Evolutionary conservation across 2,329 filamentous ascomycete genomes (phyloP).

Genomic region (Alternaria metachromatica): DNA sequence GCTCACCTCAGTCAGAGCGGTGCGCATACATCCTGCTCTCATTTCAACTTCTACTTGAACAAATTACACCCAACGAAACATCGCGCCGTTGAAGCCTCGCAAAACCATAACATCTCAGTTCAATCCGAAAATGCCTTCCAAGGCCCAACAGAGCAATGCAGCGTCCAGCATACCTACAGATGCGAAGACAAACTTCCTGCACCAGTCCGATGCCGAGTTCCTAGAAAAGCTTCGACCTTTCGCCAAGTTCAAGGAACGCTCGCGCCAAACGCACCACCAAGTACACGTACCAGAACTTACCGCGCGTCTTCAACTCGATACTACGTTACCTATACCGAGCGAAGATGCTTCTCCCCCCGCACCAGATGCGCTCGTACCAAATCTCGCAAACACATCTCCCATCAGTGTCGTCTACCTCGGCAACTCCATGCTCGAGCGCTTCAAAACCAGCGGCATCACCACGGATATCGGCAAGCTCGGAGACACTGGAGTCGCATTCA

Average conservation of each 20-base stretch:
- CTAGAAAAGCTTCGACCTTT: background rate
- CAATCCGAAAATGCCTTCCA: background rate
- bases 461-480: conserved; percentile 7
- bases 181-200: background rate
- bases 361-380: background rate
- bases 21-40: background rate
- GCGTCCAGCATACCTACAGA: background rate
- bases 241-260: background rate
- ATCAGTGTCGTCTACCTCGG: conserved; percentile 19
- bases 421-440: conserved; percentile 27
- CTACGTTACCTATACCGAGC: background rate
- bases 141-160: background rate
- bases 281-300: background rate
- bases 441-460: conserved; percentile 19
- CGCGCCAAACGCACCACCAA: background rate
- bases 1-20: background rate
- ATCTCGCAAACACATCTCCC: conserved; percentile 10
- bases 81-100: background rate
- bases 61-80: background rate
- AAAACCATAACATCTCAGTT: background rate
- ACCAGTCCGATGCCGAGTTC: background rate
- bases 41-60: background rate
- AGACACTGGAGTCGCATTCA: conserved; percentile 6
- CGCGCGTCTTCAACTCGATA: background rate
- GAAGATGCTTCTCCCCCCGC: background rate